These are phyloP conservation scores for Eucalyptus viminalis DNA, from an alignment of 345 rosid genomes.

Conservation along the genomic window DNA sequence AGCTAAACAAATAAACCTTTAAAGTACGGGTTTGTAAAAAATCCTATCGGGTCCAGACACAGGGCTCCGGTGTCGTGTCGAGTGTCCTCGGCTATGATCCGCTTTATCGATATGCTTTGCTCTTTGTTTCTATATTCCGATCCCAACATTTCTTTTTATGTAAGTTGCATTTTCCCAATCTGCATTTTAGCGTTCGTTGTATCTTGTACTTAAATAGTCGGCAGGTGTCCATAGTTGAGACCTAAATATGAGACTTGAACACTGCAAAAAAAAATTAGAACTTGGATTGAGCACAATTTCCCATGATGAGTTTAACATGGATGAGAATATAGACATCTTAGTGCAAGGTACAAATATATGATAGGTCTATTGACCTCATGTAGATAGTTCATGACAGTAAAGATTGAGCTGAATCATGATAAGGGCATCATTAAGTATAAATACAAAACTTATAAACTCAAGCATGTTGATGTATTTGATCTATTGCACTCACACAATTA, in stretches of 20 bases:
- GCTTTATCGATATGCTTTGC: too few relatives aligned
- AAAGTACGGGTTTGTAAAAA: background rate
- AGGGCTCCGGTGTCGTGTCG: too few relatives aligned
- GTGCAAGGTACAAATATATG: background rate
- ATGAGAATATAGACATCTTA: background rate
- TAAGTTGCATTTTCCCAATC: background rate
- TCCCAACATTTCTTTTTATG: too few relatives aligned
- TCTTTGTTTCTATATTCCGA: too few relatives aligned
- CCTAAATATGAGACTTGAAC: too few relatives aligned
- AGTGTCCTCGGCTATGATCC: too few relatives aligned
- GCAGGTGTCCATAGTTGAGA: background rate
- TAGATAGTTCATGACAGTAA: background rate
- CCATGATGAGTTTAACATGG: background rate
- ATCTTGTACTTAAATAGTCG: background rate
- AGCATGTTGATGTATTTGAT: background rate
- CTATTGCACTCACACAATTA: background rate
- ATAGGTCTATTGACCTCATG: too few relatives aligned
- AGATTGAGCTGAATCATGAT: background rate
- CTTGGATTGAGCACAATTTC: background rate
- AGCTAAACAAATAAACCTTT: too few relatives aligned
- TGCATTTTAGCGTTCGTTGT: background rate
- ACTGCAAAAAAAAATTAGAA: too few relatives aligned
- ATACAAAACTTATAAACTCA: too few relatives aligned
- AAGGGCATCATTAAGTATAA: too few relatives aligned
- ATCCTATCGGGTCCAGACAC: background rate